Evolutionary conservation across 2,329 filamentous ascomycete species (phyloP).

Genomic region (Sordariomycetes sp.): DNA sequence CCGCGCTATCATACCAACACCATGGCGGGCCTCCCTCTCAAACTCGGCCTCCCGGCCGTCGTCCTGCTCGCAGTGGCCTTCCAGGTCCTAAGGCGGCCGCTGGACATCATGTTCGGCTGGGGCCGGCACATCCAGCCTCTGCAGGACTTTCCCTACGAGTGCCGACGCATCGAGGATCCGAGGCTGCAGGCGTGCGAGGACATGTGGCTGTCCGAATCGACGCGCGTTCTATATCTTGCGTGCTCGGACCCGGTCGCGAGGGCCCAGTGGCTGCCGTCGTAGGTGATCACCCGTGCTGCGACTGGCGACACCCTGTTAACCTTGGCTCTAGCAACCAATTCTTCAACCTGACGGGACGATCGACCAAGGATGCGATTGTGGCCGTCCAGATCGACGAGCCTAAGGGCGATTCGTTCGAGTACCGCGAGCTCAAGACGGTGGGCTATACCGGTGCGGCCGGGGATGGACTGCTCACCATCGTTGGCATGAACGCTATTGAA

Average conservation of each 20-base stretch:
- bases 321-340: background rate
- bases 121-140: slow-evolving; percentile 14
- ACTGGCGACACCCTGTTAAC: background rate
- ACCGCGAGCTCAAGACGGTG: slow-evolving; percentile 13
- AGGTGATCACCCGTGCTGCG: background rate
- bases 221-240: slow-evolving; percentile 18
- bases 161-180: slow-evolving; percentile 15
- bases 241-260: slow-evolving; percentile 14
- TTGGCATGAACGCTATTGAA: slow-evolving; percentile 19
- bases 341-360: slow-evolving; percentile 17
- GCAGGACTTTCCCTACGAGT: slow-evolving; percentile 16
- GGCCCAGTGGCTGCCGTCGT: slow-evolving; percentile 16
- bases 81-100: slow-evolving; percentile 10
- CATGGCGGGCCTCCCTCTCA: background rate
- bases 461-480: slow-evolving; percentile 17
- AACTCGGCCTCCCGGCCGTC: slow-evolving; percentile 5
- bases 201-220: slow-evolving; percentile 18
- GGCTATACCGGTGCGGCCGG: slow-evolving; percentile 17
- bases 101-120: slow-evolving; percentile 12
- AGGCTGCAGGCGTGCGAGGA: slow-evolving; percentile 18
- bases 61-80: slow-evolving; percentile 9
- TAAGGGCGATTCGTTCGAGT: slow-evolving; percentile 8
- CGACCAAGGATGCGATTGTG: slow-evolving; percentile 18
- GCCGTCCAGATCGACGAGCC: slow-evolving; percentile 20
- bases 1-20: background rate